Conservation (phyloP, 257 asterid species). For the Cynanchum wilfordii region DNA sequence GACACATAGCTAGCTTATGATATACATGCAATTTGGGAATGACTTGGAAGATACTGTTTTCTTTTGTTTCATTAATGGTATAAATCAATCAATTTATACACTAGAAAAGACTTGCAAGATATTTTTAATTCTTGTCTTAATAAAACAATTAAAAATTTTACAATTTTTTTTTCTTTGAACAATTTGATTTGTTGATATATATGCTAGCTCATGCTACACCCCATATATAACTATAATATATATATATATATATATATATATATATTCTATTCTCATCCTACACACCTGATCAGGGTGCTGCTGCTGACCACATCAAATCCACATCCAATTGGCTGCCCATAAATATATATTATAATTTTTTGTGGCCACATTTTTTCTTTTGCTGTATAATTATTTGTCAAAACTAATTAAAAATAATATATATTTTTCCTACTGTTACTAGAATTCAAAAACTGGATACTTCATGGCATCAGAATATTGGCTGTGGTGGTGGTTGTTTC, state of each 20-base stretch:
- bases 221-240: neutral
- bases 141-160: neutral
- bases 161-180: slow-evolving; percentile 12
- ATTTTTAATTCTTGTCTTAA: neutral
- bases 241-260: too few species aligned
- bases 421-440: slow-evolving; percentile 19
- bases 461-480: slow-evolving; percentile 23
- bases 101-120: slow-evolving; percentile 13
- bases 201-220: neutral
- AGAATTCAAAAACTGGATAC: slow-evolving; percentile 35
- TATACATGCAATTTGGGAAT: neutral
- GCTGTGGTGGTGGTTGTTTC: neutral
- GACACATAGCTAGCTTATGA: neutral
- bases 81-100: neutral
- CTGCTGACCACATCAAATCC: neutral
- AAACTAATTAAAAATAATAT: neutral
- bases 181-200: neutral
- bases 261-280: neutral
- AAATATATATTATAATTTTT: neutral
- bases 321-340: slow-evolving; percentile 8
- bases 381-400: neutral
- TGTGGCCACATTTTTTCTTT: neutral
- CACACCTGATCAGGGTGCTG: neutral
- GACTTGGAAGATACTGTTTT: slow-evolving; percentile 14
- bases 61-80: neutral